phyloP scores from a whole-genome alignment of 2,329 filamentous ascomycete species.

The Penicillium sp. region DNA sequence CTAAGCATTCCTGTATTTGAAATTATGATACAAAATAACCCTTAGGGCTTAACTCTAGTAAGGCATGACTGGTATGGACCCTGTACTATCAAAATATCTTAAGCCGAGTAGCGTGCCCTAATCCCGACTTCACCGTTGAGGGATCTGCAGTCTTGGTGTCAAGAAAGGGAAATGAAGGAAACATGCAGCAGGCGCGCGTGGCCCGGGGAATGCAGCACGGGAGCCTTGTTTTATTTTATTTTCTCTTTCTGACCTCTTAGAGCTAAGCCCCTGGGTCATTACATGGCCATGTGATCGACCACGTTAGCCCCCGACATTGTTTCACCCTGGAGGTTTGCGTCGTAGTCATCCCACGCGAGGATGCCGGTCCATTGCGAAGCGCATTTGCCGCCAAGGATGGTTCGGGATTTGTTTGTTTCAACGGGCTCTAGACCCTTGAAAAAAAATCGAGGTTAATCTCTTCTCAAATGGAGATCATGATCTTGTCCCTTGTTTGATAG shows the following conservation, averaged over 20 bases:
- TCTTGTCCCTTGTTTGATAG: constrained; percentile 20
- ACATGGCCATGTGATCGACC: constrained; percentile 26
- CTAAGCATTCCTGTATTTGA: constrained; percentile 15
- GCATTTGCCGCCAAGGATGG: constrained; percentile 17
- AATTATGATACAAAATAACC: constrained; percentile 14
- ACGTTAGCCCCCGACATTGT: constrained; percentile 26
- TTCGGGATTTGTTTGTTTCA: not conserved
- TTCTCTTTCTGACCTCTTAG: not conserved
- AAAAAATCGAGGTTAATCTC: constrained; percentile 12
- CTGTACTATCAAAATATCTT: not conserved
- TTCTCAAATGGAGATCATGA: not conserved
- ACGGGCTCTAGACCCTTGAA: constrained; percentile 8
- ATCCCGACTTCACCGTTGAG: not conserved
- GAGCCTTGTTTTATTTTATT: not conserved
- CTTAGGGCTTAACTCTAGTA: constrained; percentile 6
- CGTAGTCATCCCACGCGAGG: constrained; percentile 19
- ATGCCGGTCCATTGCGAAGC: constrained; percentile 12
- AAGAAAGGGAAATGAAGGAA: constrained; percentile 11
- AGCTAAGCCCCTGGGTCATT: constrained; percentile 6
- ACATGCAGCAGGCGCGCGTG: constrained; percentile 15
- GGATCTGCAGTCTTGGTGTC: constrained; percentile 7
- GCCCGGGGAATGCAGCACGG: constrained; percentile 13
- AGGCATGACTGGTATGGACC: constrained; percentile 21
- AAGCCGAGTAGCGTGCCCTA: not conserved
- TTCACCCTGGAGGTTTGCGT: constrained; percentile 15